Evolutionary conservation across 1,284 basidiomycete genomes (phyloP).

Genomic region (Xerocomus amazonicus): DNA sequence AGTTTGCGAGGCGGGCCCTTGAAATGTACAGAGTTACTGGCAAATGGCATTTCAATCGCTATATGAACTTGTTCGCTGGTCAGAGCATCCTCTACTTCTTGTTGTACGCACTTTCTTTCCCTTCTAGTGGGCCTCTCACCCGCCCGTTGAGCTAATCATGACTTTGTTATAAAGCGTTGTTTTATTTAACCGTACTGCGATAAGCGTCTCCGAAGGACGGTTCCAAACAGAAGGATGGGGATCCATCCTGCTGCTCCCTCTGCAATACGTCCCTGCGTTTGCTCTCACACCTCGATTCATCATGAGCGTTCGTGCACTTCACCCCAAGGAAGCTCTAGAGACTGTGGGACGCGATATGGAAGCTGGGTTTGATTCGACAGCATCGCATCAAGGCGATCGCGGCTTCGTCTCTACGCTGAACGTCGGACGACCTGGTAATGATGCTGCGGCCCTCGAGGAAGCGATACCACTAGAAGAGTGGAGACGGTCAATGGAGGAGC

Average conservation of each 20-base stretch:
- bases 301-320: constrained; percentile 1
- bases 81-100: constrained; percentile 3
- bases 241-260: background rate
- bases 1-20: background rate
- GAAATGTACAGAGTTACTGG: background rate
- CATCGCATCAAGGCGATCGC: background rate
- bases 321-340: background rate
- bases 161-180: background rate
- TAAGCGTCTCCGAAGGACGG: background rate
- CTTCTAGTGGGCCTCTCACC: background rate
- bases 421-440: background rate
- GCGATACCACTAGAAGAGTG: background rate
- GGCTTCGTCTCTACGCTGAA: background rate
- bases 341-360: background rate
- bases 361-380: background rate
- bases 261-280: constrained; percentile 2
- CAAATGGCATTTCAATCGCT: constrained; percentile 1
- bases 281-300: constrained; percentile 5
- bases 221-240: constrained; percentile 2
- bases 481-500: background rate
- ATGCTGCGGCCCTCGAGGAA: background rate
- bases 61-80: constrained; percentile 2
- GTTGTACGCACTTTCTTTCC: background rate
- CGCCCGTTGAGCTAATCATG: background rate
- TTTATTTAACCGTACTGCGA: constrained; percentile 1